Percentiles rank a stretch among this genome's conserved stretches.
These are phyloP conservation scores for Blastobotrys chiropterorum DNA, from an alignment of 805 yeast species.

Conservation along the genomic window DNA sequence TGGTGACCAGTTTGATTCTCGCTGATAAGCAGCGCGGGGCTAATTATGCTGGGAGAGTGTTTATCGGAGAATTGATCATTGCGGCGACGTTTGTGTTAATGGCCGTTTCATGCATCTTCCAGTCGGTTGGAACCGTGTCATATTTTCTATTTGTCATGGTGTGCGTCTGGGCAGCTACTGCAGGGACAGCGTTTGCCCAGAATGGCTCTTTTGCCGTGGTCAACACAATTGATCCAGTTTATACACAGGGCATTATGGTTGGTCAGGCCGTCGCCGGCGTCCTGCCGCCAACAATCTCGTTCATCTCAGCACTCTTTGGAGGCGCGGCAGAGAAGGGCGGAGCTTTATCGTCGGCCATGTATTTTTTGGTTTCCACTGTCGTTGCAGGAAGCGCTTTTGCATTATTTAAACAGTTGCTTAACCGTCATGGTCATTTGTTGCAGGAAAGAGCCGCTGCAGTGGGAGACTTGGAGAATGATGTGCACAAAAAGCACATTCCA, in stretches of 20 bases:
- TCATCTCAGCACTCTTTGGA: constrained; percentile 20
- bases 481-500: constrained; percentile 41
- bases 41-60: constrained; percentile 51
- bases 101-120: constrained; percentile 40
- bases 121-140: constrained; percentile 14
- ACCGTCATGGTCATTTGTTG: constrained; percentile 5
- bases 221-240: constrained; percentile 65
- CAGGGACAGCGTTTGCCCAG: constrained; percentile 79
- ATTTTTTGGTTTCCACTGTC: constrained; percentile 47
- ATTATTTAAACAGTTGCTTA: constrained; percentile 26
- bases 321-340: background rate
- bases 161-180: constrained; percentile 57
- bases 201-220: constrained; percentile 88
- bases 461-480: background rate
- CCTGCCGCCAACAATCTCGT: constrained; percentile 69
- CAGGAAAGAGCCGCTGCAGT: background rate
- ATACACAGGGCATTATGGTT: constrained; percentile 85
- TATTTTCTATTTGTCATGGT: constrained; percentile 50
- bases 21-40: constrained; percentile 61
- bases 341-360: constrained; percentile 25
- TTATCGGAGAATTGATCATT: constrained; percentile 55
- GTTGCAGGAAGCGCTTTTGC: constrained; percentile 40
- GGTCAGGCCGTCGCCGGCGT: constrained; percentile 96
- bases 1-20: constrained; percentile 51
- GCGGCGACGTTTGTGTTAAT: constrained; percentile 50